Conservation (phyloP, 305 asterid species). For the Caryopteris hybrid region DNA sequence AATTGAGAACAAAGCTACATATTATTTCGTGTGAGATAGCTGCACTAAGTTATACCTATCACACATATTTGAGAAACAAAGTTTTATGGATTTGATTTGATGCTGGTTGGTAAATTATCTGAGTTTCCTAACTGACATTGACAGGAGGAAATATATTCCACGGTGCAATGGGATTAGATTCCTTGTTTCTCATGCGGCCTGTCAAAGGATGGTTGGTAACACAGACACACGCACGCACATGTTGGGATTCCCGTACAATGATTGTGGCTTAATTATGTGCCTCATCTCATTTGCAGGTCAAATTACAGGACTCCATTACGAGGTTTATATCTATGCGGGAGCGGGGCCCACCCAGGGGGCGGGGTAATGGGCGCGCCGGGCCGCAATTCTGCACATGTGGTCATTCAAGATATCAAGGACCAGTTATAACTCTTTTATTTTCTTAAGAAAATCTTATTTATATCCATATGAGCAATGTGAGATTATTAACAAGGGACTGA, state of each 20-base stretch:
- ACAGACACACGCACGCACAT: too few relatives aligned
- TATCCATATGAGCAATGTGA: too few relatives aligned
- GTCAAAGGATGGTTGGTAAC: conserved; percentile 98
- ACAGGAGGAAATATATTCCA: conserved; percentile 96
- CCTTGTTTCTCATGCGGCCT: conserved; percentile 90
- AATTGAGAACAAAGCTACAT: not conserved
- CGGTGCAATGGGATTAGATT: conserved; percentile 89
- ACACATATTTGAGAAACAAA: too few relatives aligned
- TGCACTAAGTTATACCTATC: too few relatives aligned
- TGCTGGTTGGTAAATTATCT: not conserved
- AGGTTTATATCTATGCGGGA: conserved; percentile 86
- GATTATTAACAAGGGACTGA: too few relatives aligned
- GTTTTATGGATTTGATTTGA: not conserved
- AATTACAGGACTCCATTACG: conserved; percentile 80
- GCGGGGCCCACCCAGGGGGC: conserved; percentile 97
- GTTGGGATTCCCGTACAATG: too few relatives aligned
- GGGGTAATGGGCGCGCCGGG: conserved; percentile 99
- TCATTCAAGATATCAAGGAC: conserved; percentile 63
- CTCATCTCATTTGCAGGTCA: conserved; percentile 46
- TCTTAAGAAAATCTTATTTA: too few relatives aligned
- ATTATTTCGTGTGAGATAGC: not conserved
- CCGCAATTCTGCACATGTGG: conserved; percentile 76
- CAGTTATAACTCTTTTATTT: not conserved
- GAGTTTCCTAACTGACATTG: not conserved
- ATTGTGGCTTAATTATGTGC: not conserved